phyloP scores from a whole-genome alignment of 2,329 filamentous ascomycete species.

The Nigrograna mackinnonii region DNA sequence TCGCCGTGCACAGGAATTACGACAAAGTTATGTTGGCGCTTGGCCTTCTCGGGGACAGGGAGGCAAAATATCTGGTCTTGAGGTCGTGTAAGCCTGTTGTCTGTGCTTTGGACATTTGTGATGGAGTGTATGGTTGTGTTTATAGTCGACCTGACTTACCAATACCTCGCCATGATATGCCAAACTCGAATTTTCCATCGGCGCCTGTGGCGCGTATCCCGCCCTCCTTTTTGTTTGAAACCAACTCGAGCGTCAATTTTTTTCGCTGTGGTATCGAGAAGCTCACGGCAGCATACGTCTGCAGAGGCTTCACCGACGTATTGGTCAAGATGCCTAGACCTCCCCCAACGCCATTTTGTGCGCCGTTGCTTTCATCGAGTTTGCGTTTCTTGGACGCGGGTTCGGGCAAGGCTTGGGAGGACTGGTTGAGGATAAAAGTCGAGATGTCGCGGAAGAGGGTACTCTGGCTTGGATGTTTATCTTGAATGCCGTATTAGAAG shows the following conservation, averaged over 20 bases:
- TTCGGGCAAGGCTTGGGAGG: conserved; percentile 22
- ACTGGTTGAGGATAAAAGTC: conserved; percentile 33
- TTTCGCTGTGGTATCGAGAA: conserved; percentile 67
- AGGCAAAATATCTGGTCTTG: conserved; percentile 63
- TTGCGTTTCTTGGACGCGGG: conserved; percentile 44
- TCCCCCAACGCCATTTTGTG: conserved; percentile 17
- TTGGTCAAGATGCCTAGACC: conserved; percentile 22
- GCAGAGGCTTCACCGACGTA: conserved; percentile 28
- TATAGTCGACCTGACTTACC: conserved; percentile 44
- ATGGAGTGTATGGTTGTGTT: too few relatives aligned
- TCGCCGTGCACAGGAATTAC: conserved; percentile 58
- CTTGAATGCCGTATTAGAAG: too few relatives aligned
- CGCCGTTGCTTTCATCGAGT: conserved; percentile 30
- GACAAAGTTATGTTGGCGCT: conserved; percentile 66
- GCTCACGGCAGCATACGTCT: conserved; percentile 53
- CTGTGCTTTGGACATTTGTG: too few relatives aligned
- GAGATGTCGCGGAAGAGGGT: conserved; percentile 42
- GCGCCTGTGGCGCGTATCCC: conserved; percentile 56
- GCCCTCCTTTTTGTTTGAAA: conserved; percentile 42
- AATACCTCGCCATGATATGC: conserved; percentile 53
- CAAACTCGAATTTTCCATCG: conserved; percentile 57
- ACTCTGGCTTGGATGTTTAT: conserved; percentile 34
- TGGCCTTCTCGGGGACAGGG: conserved; percentile 66
- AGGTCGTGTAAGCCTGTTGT: too few relatives aligned
- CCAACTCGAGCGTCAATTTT: conserved; percentile 64